A percentile compares a stretch with the other conserved stretches of the same genome.
These are phyloP conservation scores for Wallemia ichthyophaga DNA, from an alignment of 1,284 basidiomycete species.

Conservation along the genomic window DNA sequence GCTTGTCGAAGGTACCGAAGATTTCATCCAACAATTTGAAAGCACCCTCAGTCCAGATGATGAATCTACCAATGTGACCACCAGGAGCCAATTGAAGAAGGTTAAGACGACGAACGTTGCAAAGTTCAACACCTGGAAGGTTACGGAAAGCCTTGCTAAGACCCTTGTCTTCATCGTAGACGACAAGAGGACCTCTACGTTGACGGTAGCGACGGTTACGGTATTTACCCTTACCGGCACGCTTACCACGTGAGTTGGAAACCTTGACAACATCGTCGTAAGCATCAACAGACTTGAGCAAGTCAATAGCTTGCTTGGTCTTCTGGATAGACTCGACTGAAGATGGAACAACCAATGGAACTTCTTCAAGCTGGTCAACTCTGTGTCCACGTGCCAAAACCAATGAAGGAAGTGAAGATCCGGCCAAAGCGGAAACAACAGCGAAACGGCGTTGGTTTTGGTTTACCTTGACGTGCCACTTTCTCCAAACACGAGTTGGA, in stretches of 20 bases:
- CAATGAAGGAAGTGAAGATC: slow-evolving; percentile 88
- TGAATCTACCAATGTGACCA: slow-evolving; percentile 94
- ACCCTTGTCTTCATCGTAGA: slow-evolving; percentile 94
- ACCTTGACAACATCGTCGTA: slow-evolving; percentile 88
- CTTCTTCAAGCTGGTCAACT: slow-evolving; percentile 89
- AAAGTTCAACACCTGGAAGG: slow-evolving; percentile 90
- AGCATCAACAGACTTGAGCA: slow-evolving; percentile 72
- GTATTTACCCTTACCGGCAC: slow-evolving; percentile 91
- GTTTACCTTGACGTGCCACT: slow-evolving; percentile 99
- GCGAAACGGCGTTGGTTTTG: slow-evolving; percentile 98
- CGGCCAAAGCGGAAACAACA: slow-evolving; percentile 86
- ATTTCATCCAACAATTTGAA: slow-evolving; percentile 79
- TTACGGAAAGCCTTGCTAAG: slow-evolving; percentile 97
- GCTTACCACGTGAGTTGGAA: slow-evolving; percentile 84
- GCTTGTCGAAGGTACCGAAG: slow-evolving; percentile 73
- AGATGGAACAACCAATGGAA: slow-evolving; percentile 67
- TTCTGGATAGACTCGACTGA: slow-evolving; percentile 63
- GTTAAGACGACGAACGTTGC: slow-evolving; percentile 81
- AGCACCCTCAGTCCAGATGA: slow-evolving; percentile 96
- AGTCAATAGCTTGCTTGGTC: slow-evolving; percentile 89
- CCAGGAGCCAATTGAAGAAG: slow-evolving; percentile 96
- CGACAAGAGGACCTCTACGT: slow-evolving; percentile 85
- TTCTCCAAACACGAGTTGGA: slow-evolving; percentile 97
- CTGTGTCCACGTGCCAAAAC: slow-evolving; percentile 97
- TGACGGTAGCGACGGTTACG: slow-evolving; percentile 91